Conservation (phyloP, 345 rosid species). For the Gossypium thurberi region DNA sequence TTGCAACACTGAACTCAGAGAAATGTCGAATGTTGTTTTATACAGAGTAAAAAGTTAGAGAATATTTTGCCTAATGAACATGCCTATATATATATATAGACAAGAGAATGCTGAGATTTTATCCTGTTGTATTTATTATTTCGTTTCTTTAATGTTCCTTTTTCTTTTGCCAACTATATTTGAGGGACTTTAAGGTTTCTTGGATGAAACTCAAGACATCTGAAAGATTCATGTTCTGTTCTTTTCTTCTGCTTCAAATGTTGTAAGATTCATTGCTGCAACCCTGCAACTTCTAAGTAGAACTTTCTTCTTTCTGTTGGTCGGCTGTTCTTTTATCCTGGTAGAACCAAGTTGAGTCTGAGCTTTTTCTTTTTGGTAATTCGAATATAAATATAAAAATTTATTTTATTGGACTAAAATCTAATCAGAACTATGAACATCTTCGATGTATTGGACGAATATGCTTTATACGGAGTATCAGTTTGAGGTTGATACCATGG, state of each 20-base stretch:
- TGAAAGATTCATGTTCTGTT: constrained; percentile 25
- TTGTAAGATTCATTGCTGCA: constrained; percentile 17
- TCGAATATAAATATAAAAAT: no score
- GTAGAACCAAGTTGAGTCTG: neutral
- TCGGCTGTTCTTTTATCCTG: neutral
- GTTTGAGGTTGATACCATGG: neutral
- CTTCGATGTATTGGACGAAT: neutral
- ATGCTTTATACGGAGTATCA: neutral
- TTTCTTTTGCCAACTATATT: constrained; percentile 6
- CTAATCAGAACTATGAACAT: neutral
- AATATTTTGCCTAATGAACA: neutral
- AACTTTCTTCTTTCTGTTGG: neutral
- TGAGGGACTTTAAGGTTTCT: constrained; percentile 30
- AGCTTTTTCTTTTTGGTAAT: no score
- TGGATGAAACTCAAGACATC: constrained; percentile 46
- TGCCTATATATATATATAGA: constrained; percentile 3
- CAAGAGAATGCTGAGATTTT: constrained; percentile 3
- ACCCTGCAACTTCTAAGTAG: neutral
- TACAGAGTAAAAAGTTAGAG: constrained; percentile 7
- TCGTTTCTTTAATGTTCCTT: neutral
- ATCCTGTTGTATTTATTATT: neutral
- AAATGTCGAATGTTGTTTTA: constrained; percentile 1
- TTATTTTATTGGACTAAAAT: no score
- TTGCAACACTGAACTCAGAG: neutral
- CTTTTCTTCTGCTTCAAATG: constrained; percentile 26